phyloP scores from a whole-genome alignment of 1,139 yeast genomes.

The Kodamaea sp. region DNA sequence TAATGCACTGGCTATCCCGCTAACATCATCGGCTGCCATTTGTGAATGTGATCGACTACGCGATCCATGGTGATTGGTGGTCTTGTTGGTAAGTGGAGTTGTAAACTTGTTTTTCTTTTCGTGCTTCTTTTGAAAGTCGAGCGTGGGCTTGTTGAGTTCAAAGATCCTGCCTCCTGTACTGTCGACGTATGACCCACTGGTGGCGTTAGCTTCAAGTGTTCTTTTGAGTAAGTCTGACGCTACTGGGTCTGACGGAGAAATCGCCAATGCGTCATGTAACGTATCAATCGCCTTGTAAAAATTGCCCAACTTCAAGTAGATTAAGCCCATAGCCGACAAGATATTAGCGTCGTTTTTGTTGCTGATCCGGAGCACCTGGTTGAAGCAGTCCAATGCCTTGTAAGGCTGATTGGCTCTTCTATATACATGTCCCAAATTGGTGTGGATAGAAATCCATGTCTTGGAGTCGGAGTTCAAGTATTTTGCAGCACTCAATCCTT shows the following conservation, averaged over 20 bases:
- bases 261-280: slow-evolving; percentile 79
- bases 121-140: slow-evolving; percentile 13
- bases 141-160: slow-evolving; percentile 22
- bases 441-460: slow-evolving; percentile 84
- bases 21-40: slow-evolving; percentile 26
- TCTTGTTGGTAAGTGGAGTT: slow-evolving; percentile 24
- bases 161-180: slow-evolving; percentile 19
- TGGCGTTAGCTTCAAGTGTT: slow-evolving; percentile 70
- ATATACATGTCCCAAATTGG: slow-evolving; percentile 90
- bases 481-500: slow-evolving; percentile 72
- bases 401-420: slow-evolving; percentile 64
- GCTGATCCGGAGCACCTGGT: slow-evolving; percentile 69
- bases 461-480: slow-evolving; percentile 75
- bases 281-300: slow-evolving; percentile 68
- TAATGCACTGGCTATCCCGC: slow-evolving; percentile 40
- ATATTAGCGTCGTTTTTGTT: slow-evolving; percentile 71
- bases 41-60: too few species aligned
- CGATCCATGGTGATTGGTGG: slow-evolving; percentile 11
- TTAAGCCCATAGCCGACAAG: slow-evolving; percentile 81
- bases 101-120: slow-evolving; percentile 14
- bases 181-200: slow-evolving; percentile 28
- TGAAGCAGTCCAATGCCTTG: slow-evolving; percentile 73
- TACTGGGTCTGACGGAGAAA: slow-evolving; percentile 79
- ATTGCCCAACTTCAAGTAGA: slow-evolving; percentile 70
- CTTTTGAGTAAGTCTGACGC: slow-evolving; percentile 79